Evolutionary conservation across 202 grass and related monocot species (phyloP).

Genomic region (Eragrostis tef): DNA sequence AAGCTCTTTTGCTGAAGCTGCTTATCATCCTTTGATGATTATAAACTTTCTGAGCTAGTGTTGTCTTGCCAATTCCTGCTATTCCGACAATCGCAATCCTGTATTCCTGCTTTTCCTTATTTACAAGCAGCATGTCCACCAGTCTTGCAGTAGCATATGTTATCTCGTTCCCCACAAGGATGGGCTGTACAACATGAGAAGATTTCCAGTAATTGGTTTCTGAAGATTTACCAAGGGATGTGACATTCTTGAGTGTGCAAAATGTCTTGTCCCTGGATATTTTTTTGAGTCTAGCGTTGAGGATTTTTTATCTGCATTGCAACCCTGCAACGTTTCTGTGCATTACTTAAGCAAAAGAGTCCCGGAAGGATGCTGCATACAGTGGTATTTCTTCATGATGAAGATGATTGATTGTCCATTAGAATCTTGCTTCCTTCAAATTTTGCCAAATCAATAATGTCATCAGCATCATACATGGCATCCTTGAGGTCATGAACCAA

Average conservation of each 20-base stretch:
- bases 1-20: conserved; percentile 21
- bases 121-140: background rate
- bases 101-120: conserved; percentile 1
- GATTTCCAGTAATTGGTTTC: background rate
- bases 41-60: conserved; percentile 45
- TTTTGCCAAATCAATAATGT: conserved; percentile 40
- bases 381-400: too few species aligned
- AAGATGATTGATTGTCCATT: background rate
- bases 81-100: conserved; percentile 23
- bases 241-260: too few species aligned
- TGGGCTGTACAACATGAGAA: conserved; percentile 7
- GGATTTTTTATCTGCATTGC: too few species aligned
- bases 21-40: background rate
- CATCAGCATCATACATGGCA: conserved; percentile 37
- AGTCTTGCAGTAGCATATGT: background rate
- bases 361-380: background rate
- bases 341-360: background rate
- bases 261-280: too few species aligned
- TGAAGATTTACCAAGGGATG: background rate
- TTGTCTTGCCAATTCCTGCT: conserved; percentile 52
- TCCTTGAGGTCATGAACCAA: conserved; percentile 37
- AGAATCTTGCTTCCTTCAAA: conserved; percentile 31
- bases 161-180: conserved; percentile 44
- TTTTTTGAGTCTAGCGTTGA: too few species aligned
- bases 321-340: background rate